These are phyloP conservation scores for Pseudogymnoascus sp. DNA, from an alignment of 2,329 filamentous ascomycete species.

Conservation along the genomic window DNA sequence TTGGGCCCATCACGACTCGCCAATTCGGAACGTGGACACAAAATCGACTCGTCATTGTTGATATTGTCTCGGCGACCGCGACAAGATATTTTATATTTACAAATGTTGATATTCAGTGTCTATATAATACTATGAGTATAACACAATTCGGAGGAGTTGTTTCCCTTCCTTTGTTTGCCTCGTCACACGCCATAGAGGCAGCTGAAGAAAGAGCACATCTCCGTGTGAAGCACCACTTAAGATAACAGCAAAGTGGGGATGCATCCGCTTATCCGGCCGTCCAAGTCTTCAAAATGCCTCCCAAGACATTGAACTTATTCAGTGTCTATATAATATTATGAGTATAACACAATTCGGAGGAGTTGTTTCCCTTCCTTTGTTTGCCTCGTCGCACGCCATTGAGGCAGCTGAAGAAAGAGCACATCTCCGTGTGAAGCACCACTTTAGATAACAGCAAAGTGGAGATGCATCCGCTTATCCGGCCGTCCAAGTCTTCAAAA, in stretches of 20 bases:
- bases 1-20: slow-evolving; percentile 1
- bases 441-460: background rate
- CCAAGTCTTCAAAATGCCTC: background rate
- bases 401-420: background rate
- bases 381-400: background rate
- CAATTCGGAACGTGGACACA: background rate
- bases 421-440: background rate
- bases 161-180: background rate
- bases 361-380: background rate
- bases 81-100: background rate
- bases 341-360: background rate
- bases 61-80: background rate
- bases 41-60: slow-evolving; percentile 2
- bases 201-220: background rate
- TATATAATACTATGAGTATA: background rate
- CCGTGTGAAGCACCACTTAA: background rate
- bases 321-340: background rate
- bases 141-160: background rate
- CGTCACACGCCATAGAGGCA: background rate
- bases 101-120: background rate
- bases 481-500: background rate
- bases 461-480: slow-evolving; percentile 4
- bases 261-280: background rate
- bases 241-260: background rate
- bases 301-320: background rate